Base-by-base conservation (phyloP, 2,329 filamentous ascomycete genomes). In the Penicillium polonicum region DNA sequence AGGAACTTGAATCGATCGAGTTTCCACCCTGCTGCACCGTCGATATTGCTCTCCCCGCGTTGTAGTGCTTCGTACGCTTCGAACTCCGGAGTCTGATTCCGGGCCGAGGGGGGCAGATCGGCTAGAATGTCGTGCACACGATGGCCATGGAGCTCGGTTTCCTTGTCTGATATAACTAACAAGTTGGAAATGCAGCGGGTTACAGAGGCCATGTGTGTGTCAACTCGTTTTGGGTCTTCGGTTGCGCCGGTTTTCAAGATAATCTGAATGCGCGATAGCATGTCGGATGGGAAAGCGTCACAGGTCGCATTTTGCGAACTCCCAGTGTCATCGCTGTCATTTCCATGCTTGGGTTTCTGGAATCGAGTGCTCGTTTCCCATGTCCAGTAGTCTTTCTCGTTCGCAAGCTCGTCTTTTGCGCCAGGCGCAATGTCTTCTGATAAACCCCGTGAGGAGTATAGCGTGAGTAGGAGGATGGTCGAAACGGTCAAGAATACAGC, bases 1-100 rank as follows among this genome's bases (percentile, higher is more conserved):
- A 85, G 66, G 60, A 84, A 84, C 67, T 85, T 85, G 76, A 79
- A 85, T 65, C 82, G 82, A 69, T 85, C 82, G 45, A 84, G 74
- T 27, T 71, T 76, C 82, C 82, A 84, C 2, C 81, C 81, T 69
- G 73, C 60, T 73, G 72, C 27, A 57, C 74, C 70, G 52, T 42
- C 27, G 63, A 72, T 15, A 65, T 66, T 59, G 70, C 67, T 54
- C 60, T 70, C 53, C 67, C 72, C 73, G 10, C 73, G 73, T 4
- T 64, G 63, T 5, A 82, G 76, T 43, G 72, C 72, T 25, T 79
- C 65, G 52, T 82, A 81, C 23, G 70, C 70, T 9, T 70, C 63
- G 45, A 79, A 77, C 42, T 77, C 74, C n/a, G 66, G 52, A 23
- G 67, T 70, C 41, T 75, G 61, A 6, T 67, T 60, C 43, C 70